These are phyloP conservation scores for Nemania abortiva DNA, from an alignment of 2,329 filamentous ascomycete genomes.

Conservation along the genomic window DNA sequence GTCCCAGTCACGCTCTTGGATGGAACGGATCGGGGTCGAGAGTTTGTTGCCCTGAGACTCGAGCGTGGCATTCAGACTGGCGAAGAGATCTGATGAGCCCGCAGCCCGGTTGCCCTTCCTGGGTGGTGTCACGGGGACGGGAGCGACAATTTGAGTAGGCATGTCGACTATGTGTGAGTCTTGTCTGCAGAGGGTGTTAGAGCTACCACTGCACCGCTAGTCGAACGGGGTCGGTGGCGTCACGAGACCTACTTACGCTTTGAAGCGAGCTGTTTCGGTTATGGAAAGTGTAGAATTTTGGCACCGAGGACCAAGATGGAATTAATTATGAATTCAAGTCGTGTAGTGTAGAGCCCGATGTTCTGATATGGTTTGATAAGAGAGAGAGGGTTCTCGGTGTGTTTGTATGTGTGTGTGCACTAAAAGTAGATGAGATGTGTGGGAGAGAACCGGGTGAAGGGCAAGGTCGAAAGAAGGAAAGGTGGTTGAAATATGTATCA, in stretches of 20 bases:
- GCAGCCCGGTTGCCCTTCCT: constrained; percentile 60
- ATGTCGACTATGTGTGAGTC: constrained; percentile 50
- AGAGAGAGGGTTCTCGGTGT: constrained; percentile 1
- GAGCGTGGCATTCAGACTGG: constrained; percentile 65
- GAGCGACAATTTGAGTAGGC: constrained; percentile 60
- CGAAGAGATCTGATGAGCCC: constrained; percentile 65
- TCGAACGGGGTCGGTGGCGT: background rate
- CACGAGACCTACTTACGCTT: constrained; percentile 16
- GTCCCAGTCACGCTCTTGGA: constrained; percentile 70
- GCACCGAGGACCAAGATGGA: constrained; percentile 9
- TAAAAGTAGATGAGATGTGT: constrained; percentile 7
- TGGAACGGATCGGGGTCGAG: constrained; percentile 62
- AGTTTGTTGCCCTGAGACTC: constrained; percentile 57
- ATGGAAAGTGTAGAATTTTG: constrained; percentile 11
- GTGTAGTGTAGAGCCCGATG: constrained; percentile 29
- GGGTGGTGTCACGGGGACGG: constrained; percentile 61
- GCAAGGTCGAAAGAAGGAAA: constrained; percentile 23
- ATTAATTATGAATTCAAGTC: constrained; percentile 21
- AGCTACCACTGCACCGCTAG: background rate
- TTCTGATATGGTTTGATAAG: constrained; percentile 8
- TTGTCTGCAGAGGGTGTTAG: constrained; percentile 26
- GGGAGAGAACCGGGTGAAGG: background rate
- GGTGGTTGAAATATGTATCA: constrained; percentile 34
- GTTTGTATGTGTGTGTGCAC: constrained; percentile 12
- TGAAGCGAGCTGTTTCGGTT: background rate